Percentiles rank a stretch among this genome's conserved stretches.
phyloP scores from a whole-genome alignment of 2,329 filamentous ascomycete genomes.

The Pochonia chlamydosporia region DNA sequence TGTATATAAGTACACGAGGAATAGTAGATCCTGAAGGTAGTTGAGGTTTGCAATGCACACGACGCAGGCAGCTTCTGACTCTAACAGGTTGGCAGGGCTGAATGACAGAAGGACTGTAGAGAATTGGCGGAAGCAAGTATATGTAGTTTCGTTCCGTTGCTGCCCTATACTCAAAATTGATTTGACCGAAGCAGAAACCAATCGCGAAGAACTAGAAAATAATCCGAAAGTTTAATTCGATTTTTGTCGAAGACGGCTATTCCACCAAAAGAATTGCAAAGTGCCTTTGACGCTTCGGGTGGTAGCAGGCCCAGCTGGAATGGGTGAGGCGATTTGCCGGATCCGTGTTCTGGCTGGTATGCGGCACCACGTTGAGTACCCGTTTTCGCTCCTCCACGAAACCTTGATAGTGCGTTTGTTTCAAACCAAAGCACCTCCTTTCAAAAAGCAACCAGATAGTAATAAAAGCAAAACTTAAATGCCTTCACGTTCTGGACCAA shows the following conservation, averaged over 20 bases:
- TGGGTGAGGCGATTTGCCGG: slow-evolving; percentile 6
- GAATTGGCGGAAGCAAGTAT: slow-evolving; percentile 4
- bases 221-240: not conserved
- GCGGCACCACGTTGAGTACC: slow-evolving; percentile 5
- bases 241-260: slow-evolving; percentile 6
- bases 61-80: not conserved
- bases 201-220: not conserved
- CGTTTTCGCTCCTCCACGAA: slow-evolving; percentile 6
- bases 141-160: not conserved
- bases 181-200: not conserved
- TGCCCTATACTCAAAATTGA: not conserved
- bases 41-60: not conserved
- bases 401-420: not conserved
- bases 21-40: not conserved
- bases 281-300: slow-evolving; percentile 3
- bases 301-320: slow-evolving; percentile 3
- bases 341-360: slow-evolving; percentile 8
- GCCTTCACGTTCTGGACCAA: not conserved
- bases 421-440: not conserved
- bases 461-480: not conserved
- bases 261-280: not conserved
- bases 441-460: not conserved
- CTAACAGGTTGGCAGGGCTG: not conserved
- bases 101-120: not conserved
- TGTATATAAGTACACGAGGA: not conserved